Conservation (phyloP, 176 grass and related monocot genomes). For the Calamus simplicifolius region DNA sequence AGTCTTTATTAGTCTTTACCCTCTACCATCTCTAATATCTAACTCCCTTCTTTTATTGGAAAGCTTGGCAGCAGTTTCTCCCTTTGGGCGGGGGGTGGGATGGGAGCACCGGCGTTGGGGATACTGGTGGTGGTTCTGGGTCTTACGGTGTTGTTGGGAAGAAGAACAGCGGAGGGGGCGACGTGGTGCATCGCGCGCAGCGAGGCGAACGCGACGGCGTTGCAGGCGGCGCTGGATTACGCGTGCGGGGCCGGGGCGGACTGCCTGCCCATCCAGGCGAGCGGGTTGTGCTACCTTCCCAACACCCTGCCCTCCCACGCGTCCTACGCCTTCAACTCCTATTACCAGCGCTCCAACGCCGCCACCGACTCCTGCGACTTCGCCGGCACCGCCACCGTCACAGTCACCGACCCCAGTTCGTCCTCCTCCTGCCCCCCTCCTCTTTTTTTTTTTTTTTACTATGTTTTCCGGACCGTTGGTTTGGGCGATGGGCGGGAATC, state of each 20-base stretch:
- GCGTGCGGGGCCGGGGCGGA: conserved; percentile 51
- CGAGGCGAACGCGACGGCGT: conserved; percentile 13
- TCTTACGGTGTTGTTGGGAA: neutral
- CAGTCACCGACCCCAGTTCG: conserved; percentile 61
- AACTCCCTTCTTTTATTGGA: no score
- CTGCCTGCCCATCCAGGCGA: conserved; percentile 51
- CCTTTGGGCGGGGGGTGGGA: neutral
- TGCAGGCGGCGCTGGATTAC: conserved; percentile 58
- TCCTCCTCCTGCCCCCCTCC: neutral
- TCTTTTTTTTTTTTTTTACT: neutral
- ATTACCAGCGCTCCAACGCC: conserved; percentile 57
- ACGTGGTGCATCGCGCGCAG: conserved; percentile 64
- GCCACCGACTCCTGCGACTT: conserved; percentile 59
- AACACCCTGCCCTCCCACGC: conserved; percentile 75
- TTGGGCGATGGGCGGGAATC: no score
- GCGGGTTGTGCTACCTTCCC: conserved; percentile 60
- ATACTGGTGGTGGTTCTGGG: neutral
- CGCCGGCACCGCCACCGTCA: conserved; percentile 73
- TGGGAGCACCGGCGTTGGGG: neutral
- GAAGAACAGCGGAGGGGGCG: neutral
- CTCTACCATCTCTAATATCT: no score
- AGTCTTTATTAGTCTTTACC: no score
- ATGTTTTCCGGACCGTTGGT: no score
- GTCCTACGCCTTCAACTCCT: conserved; percentile 79
- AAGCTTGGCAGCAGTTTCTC: no score